Percentiles rank a stretch among this genome's conserved stretches.
These are phyloP conservation scores for Vitis rupestris DNA, from an alignment of 164 flowering plant genomes.

Conservation along the genomic window DNA sequence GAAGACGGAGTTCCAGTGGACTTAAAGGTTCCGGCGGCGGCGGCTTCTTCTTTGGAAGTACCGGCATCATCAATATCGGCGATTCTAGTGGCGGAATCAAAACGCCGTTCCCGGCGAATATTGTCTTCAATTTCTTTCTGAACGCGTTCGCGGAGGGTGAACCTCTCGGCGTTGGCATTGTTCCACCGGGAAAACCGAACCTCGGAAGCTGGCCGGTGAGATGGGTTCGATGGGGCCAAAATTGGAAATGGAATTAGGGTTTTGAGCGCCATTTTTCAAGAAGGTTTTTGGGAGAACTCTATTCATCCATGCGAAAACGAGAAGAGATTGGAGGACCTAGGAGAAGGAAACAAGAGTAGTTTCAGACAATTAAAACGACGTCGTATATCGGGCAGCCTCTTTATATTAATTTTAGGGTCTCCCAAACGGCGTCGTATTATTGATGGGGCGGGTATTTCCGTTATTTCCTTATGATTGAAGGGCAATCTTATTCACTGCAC, in stretches of 20 bases:
- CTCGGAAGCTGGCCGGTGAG: constrained; percentile 43
- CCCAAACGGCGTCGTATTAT: too few relatives aligned
- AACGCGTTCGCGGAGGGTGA: constrained; percentile 40
- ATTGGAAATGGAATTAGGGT: constrained; percentile 46
- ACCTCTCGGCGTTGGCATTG: constrained; percentile 78
- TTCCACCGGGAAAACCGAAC: constrained; percentile 86
- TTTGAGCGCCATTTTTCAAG: constrained; percentile 46
- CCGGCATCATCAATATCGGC: constrained; percentile 23
- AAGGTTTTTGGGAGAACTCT: neutral
- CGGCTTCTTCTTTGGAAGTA: constrained; percentile 20
- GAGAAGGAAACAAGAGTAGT: too few relatives aligned
- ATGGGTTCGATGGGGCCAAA: constrained; percentile 39
- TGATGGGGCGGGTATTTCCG: too few relatives aligned
- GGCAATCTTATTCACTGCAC: too few relatives aligned
- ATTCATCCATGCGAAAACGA: neutral
- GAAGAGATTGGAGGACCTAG: too few relatives aligned
- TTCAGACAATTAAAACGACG: too few relatives aligned
- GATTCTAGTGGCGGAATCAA: constrained; percentile 53
- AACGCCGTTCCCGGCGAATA: constrained; percentile 61
- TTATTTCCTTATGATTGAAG: too few relatives aligned
- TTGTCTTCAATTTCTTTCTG: constrained; percentile 77
- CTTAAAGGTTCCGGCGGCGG: constrained; percentile 30
- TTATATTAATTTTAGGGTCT: too few relatives aligned
- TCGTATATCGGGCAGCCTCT: too few relatives aligned
- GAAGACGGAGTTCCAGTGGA: constrained; percentile 77